A percentile compares a stretch with the other conserved stretches of the same genome.
Evolutionary conservation across 1,284 basidiomycete genomes (phyloP).

Genomic region (Heliocybe sulcata): DNA sequence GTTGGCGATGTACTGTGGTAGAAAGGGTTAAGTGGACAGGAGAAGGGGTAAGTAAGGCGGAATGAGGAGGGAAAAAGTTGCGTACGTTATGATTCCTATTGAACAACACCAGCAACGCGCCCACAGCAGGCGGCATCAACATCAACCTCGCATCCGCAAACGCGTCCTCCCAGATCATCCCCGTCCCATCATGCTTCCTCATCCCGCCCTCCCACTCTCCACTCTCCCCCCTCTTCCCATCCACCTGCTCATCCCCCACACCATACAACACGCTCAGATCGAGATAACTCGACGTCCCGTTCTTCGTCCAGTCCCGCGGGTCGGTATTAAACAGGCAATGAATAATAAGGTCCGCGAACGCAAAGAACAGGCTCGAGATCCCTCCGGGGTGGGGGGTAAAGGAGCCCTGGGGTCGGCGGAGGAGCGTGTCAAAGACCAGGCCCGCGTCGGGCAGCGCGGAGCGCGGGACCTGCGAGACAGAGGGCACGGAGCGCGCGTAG

Average conservation of each 20-base stretch:
- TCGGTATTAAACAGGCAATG: slow-evolving; percentile 70
- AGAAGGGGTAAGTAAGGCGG: background rate
- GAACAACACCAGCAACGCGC: slow-evolving; percentile 65
- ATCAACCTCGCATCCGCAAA: slow-evolving; percentile 65
- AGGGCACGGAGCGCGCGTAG: slow-evolving; percentile 69
- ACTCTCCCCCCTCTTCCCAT: slow-evolving; percentile 49
- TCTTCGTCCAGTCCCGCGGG: slow-evolving; percentile 44
- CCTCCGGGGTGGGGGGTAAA: slow-evolving; percentile 30
- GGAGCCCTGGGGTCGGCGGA: slow-evolving; percentile 51
- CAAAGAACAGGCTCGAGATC: slow-evolving; percentile 66
- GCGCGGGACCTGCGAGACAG: slow-evolving; percentile 32
- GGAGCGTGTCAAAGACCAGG: slow-evolving; percentile 66
- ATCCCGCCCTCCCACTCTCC: slow-evolving; percentile 57
- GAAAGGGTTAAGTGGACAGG: slow-evolving; percentile 6
- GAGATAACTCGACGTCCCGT: slow-evolving; percentile 68
- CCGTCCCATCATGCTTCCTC: slow-evolving; percentile 57
- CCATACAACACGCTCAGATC: slow-evolving; percentile 77
- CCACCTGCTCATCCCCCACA: slow-evolving; percentile 38
- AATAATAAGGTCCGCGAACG: slow-evolving; percentile 72
- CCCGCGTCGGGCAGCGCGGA: slow-evolving; percentile 57
- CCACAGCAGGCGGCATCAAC: slow-evolving; percentile 68
- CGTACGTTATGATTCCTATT: slow-evolving; percentile 70
- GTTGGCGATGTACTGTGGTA: slow-evolving; percentile 59
- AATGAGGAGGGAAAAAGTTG: slow-evolving; percentile 8
- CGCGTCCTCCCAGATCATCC: slow-evolving; percentile 58